Base-by-base conservation (phyloP, 257 asterid species). In the Petunia secreta region DNA sequence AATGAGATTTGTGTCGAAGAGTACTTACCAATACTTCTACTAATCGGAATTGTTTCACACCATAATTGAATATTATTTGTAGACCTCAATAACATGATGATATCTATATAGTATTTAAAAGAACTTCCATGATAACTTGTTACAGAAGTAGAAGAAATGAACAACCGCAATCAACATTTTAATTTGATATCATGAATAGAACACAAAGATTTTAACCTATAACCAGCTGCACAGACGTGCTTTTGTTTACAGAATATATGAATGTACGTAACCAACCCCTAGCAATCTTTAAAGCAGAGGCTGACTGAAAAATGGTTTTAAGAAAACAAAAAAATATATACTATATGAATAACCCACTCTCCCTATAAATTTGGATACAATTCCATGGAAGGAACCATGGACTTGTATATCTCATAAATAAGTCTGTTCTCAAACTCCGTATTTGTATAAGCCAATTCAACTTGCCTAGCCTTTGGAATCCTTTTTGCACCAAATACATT, bases 351-450 rank as follows among this genome's bases (percentile, higher is more conserved):
- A 9, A 39, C 9, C 0, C 15, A 59, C 1, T 40, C 2, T 9
- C 16, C 25, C 25, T 58, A 76, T 77, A 40, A 58, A 60, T 57
- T 79, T 63, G 84, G 48, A 76, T 84, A 80, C 85, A 90, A 74
- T 52, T 93, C 97, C 84, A 88, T 69, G 13, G 97, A 89, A 60
- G 88, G 84, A 7, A 86, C 89, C 91, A 90, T 68, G 16, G 93
- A 89, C 43, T 93, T 93, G n/a, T 93, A 93, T 15, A 93, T 93
- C 92, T 93, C 97, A 80, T 88, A 86, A n/a, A 90, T 44, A 81
- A 93, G 84, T 75, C 97, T 85, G 60, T 89, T 89, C 15, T 93
- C 93, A 55, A 93, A 91, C 46, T 91, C 92, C 3, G 80, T 82
- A 38, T 80, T 82, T 14, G 87, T 55, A 52, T 77, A 83, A 78